Percentiles rank a stretch among this genome's conserved stretches.
Evolutionary conservation across 2,329 filamentous ascomycete species (phyloP).

Genomic region (Colletotrichum liriopes): DNA sequence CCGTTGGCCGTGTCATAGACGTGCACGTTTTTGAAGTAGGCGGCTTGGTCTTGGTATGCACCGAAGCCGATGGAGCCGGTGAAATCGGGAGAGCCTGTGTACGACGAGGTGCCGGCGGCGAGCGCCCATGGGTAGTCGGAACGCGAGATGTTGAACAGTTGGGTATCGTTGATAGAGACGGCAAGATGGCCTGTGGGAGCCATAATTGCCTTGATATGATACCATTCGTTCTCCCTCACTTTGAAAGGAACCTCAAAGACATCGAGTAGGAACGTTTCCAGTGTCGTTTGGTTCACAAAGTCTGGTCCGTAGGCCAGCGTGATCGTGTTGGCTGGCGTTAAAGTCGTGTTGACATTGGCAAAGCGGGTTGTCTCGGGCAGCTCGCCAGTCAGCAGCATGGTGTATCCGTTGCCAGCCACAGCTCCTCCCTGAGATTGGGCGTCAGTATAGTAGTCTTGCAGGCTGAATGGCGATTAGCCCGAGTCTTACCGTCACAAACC

Average conservation of each 20-base stretch:
- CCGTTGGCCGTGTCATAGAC: constrained; percentile 48
- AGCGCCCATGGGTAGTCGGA: constrained; percentile 41
- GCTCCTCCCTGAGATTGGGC: neutral
- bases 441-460: constrained; percentile 32
- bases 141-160: constrained; percentile 42
- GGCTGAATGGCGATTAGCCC: fast-evolving
- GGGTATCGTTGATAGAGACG: constrained; percentile 48
- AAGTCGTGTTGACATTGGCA: constrained; percentile 52
- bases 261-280: constrained; percentile 48
- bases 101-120: neutral
- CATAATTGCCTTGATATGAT: constrained; percentile 54
- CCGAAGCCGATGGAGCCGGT: constrained; percentile 59
- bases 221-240: constrained; percentile 55
- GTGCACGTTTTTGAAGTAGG: constrained; percentile 54
- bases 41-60: constrained; percentile 56
- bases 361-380: constrained; percentile 26
- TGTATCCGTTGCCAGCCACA: constrained; percentile 35
- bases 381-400: constrained; percentile 34
- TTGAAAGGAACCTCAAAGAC: constrained; percentile 48
- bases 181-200: constrained; percentile 46
- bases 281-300: constrained; percentile 55
- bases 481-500: constrained; percentile 53
- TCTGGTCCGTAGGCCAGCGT: constrained; percentile 52
- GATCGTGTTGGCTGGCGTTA: constrained; percentile 54
- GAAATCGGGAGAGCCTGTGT: constrained; percentile 17